A percentile compares a stretch with the other conserved stretches of the same genome.
phyloP scores from a whole-genome alignment of 345 rosid genomes.

The Brassica cretica region DNA sequence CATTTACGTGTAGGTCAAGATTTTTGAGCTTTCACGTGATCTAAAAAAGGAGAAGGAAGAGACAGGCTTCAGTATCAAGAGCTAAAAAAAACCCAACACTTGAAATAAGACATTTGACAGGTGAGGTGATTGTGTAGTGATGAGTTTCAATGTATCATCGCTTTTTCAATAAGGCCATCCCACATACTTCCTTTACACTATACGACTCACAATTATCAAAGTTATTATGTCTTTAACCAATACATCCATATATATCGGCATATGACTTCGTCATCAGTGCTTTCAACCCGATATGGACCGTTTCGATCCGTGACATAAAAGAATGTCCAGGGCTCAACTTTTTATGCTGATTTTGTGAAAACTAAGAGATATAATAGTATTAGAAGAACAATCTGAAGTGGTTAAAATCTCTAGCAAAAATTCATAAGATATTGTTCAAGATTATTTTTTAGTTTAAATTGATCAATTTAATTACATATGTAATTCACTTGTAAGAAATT shows the following conservation, averaged over 20 bases:
- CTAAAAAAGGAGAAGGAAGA: slow-evolving; percentile 10
- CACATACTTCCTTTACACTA: slow-evolving; percentile 24
- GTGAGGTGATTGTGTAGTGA: slow-evolving; percentile 33
- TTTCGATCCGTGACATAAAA: not conserved
- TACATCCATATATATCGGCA: not conserved
- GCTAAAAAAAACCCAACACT: slow-evolving; percentile 14
- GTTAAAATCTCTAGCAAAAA: not conserved
- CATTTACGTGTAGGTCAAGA: slow-evolving; percentile 28
- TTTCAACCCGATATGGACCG: not conserved
- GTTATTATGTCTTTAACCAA: not conserved
- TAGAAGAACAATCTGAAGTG: not conserved
- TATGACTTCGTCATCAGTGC: not conserved
- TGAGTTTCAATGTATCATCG: slow-evolving; percentile 36
- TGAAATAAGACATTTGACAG: slow-evolving; percentile 30
- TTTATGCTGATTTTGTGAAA: not conserved
- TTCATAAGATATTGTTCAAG: not conserved
- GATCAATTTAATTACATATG: not conserved
- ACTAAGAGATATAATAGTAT: not conserved
- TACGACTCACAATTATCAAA: slow-evolving; percentile 15
- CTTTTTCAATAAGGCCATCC: slow-evolving; percentile 27
- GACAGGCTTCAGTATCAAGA: slow-evolving; percentile 37
- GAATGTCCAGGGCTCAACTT: not conserved
- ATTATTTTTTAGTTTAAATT: not conserved
- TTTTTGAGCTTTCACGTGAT: slow-evolving; percentile 35
- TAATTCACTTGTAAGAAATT: not conserved